Evolutionary conservation across 2,329 filamentous ascomycete species (phyloP).

Genomic region (Furcasterigmium furcatum): DNA sequence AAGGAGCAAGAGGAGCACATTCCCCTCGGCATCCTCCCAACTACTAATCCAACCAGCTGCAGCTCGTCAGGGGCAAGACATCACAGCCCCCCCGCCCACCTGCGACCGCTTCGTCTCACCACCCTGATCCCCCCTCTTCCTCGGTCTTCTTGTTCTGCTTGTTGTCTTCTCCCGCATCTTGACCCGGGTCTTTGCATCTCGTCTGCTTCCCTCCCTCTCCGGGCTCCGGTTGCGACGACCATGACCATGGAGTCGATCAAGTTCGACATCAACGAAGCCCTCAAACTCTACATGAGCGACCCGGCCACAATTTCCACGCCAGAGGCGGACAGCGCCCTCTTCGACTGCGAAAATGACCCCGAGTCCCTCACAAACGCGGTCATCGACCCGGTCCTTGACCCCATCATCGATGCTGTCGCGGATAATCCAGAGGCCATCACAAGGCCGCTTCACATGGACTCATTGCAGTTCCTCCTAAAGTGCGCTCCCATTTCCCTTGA

Average conservation of each 20-base stretch:
- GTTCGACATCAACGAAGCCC: constrained; percentile 95
- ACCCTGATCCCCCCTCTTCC: constrained; percentile 1
- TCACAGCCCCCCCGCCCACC: background rate
- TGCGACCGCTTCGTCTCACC: constrained; percentile 1
- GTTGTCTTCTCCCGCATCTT: background rate
- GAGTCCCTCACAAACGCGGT: constrained; percentile 75
- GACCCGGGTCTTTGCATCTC: constrained; percentile 1
- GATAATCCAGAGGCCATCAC: constrained; percentile 88
- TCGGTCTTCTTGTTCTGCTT: background rate
- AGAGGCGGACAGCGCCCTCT: constrained; percentile 77
- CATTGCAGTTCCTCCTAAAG: constrained; percentile 94
- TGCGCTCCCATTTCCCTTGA: constrained; percentile 61
- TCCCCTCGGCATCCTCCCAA: constrained; percentile 1
- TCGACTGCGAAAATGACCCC: constrained; percentile 91
- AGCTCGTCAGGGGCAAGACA: background rate
- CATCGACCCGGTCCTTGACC: constrained; percentile 83
- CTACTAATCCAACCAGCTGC: background rate
- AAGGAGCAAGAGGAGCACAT: too few relatives aligned
- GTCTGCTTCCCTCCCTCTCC: constrained; percentile 7
- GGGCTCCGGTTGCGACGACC: constrained; percentile 14
- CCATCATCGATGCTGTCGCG: constrained; percentile 87
- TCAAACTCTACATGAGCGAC: constrained; percentile 96
- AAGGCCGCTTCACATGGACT: constrained; percentile 79
- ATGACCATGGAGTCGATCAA: constrained; percentile 68
- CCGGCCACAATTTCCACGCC: constrained; percentile 78